Percentiles rank a stretch among this genome's conserved stretches.
These are phyloP conservation scores for Aspergillus hancockii DNA, from an alignment of 495 filamentous ascomycete species.

Conservation along the genomic window DNA sequence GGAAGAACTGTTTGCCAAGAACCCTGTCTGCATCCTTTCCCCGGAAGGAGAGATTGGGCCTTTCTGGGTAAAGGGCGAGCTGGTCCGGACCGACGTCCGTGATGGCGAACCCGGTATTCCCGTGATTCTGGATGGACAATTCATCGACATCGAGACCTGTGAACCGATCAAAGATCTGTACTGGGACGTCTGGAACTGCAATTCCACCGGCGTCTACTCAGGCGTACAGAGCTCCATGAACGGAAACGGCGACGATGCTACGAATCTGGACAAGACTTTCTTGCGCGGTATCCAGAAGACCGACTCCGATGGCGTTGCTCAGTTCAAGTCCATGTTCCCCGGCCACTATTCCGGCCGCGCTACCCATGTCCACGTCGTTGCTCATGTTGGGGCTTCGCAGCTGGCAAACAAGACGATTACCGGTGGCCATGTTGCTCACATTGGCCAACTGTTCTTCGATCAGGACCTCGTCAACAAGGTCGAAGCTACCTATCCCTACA, in stretches of 20 bases:
- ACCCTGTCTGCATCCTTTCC: conserved; percentile 24
- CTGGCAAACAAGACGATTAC: conserved; percentile 50
- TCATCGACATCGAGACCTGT: conserved; percentile 55
- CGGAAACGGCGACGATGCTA: conserved; percentile 25
- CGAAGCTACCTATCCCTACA: conserved; percentile 56
- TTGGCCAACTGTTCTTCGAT: conserved; percentile 63
- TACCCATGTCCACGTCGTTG: conserved; percentile 51
- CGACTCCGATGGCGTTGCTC: conserved; percentile 47
- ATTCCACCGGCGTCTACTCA: conserved; percentile 56
- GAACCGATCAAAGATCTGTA: conserved; percentile 48
- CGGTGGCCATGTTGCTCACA: conserved; percentile 51
- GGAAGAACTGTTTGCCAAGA: conserved; percentile 23
- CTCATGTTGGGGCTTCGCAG: conserved; percentile 44
- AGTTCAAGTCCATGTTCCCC: conserved; percentile 53
- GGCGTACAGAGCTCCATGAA: conserved; percentile 25
- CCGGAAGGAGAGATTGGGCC: conserved; percentile 33
- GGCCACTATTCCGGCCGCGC: conserved; percentile 55
- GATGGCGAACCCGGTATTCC: conserved; percentile 51
- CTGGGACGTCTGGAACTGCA: conserved; percentile 59
- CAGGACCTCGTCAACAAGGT: conserved; percentile 46
- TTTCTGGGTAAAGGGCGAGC: conserved; percentile 42
- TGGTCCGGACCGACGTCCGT: conserved; percentile 51
- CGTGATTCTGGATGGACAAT: conserved; percentile 54
- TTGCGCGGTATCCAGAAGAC: conserved; percentile 53
- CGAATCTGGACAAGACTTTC: conserved; percentile 49